phyloP scores from a whole-genome alignment of 352 stramenopile species.

The Phytopythium mirpurense region DNA sequence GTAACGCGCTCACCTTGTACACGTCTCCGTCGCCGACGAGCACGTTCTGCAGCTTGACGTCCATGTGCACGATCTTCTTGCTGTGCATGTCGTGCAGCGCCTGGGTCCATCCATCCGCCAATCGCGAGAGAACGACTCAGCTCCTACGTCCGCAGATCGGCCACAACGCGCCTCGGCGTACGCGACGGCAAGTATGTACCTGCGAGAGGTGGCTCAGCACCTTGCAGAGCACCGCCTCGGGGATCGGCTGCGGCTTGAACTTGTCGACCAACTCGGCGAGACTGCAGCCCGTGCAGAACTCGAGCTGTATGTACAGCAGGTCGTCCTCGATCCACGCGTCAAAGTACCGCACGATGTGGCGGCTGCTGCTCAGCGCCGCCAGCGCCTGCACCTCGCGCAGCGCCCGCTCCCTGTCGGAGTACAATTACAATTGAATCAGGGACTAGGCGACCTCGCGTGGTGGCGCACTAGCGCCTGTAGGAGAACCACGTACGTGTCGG shows the following conservation, averaged over 20 bases:
- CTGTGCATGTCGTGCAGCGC: constrained; percentile 80
- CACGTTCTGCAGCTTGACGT: constrained; percentile 86
- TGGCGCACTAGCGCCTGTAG: too few relatives aligned
- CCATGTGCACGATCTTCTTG: constrained; percentile 85
- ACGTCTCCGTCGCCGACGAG: constrained; percentile 50
- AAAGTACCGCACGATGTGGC: constrained; percentile 82
- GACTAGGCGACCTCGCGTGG: too few relatives aligned
- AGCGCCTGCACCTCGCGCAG: constrained; percentile 81
- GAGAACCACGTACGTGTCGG: constrained; percentile 61
- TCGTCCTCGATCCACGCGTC: constrained; percentile 88
- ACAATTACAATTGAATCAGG: too few relatives aligned
- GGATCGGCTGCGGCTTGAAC: constrained; percentile 56
- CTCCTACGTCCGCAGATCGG: too few relatives aligned
- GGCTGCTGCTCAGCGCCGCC: constrained; percentile 68
- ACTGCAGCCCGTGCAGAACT: constrained; percentile 64
- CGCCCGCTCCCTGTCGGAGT: constrained; percentile 44
- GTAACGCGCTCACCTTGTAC: constrained; percentile 57
- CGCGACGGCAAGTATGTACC: constrained; percentile 12
- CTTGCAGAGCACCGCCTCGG: constrained; percentile 67
- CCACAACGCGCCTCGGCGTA: not conserved
- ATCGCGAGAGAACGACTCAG: not conserved
- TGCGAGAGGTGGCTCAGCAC: constrained; percentile 72
- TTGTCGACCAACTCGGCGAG: constrained; percentile 60
- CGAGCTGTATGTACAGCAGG: constrained; percentile 84
- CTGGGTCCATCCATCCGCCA: constrained; percentile 9